A percentile compares a stretch with the other conserved stretches of the same genome.
phyloP scores from a whole-genome alignment of 495 filamentous ascomycete species.

The Hypomontagnella monticulosa region DNA sequence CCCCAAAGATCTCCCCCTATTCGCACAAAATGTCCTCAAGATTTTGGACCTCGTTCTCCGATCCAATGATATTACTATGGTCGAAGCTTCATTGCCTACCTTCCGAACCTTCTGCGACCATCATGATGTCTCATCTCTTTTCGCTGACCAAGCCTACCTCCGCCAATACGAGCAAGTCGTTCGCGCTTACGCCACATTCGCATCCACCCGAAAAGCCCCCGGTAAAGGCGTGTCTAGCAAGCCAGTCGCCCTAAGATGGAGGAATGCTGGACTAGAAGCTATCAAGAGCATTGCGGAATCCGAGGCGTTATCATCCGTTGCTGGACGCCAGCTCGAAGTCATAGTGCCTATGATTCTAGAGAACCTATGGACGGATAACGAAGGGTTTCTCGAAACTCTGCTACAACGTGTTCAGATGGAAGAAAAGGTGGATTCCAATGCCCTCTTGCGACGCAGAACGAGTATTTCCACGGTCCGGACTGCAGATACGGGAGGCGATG shows the following conservation, averaged over 20 bases:
- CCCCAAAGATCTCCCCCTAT: slow-evolving; percentile 87
- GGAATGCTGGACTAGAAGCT: slow-evolving; percentile 79
- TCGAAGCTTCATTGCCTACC: slow-evolving; percentile 84
- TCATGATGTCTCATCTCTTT: slow-evolving; percentile 79
- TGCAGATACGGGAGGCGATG: slow-evolving; percentile 68
- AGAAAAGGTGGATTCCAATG: slow-evolving; percentile 72
- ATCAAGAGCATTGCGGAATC: slow-evolving; percentile 81
- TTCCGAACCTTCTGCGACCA: slow-evolving; percentile 85
- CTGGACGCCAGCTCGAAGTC: slow-evolving; percentile 75
- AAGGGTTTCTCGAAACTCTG: slow-evolving; percentile 70
- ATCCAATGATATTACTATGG: slow-evolving; percentile 84
- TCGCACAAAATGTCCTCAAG: slow-evolving; percentile 79
- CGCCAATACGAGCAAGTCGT: slow-evolving; percentile 85
- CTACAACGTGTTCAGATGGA: slow-evolving; percentile 67
- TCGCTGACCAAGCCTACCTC: slow-evolving; percentile 83
- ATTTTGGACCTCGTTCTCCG: slow-evolving; percentile 80
- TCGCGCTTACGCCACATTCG: slow-evolving; percentile 78
- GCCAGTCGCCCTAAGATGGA: slow-evolving; percentile 83
- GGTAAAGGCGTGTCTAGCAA: slow-evolving; percentile 66
- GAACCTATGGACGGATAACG: slow-evolving; percentile 82
- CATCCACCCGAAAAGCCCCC: slow-evolving; percentile 62
- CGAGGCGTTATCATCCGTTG: slow-evolving; percentile 76
- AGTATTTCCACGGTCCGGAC: slow-evolving; percentile 83
- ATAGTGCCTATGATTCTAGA: slow-evolving; percentile 84
- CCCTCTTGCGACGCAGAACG: slow-evolving; percentile 67